phyloP scores from a whole-genome alignment of 768 basidiomycete species.

The Naganishia antarctica region DNA sequence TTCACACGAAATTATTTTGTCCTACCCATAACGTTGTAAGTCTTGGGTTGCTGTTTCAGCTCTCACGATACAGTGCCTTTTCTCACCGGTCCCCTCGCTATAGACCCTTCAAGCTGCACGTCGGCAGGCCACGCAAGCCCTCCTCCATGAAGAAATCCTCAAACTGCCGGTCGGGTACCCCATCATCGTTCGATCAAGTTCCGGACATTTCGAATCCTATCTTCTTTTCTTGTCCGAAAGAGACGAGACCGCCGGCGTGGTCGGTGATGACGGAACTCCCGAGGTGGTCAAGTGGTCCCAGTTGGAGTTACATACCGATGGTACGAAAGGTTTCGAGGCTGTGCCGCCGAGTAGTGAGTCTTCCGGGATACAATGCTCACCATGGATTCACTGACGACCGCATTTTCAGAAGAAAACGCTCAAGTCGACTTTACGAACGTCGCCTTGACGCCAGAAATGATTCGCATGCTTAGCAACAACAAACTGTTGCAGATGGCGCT shows the following conservation, averaged over 20 bases:
- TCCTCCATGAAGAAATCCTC: slow-evolving; percentile 53
- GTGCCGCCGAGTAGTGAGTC: not conserved
- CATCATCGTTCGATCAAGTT: slow-evolving; percentile 76
- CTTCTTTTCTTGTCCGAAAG: slow-evolving; percentile 68
- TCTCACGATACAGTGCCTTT: too few species aligned
- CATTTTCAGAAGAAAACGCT: not conserved
- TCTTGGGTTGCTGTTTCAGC: not conserved
- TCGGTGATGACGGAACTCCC: slow-evolving; percentile 55
- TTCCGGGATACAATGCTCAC: not conserved
- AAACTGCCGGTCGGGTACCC: slow-evolving; percentile 56
- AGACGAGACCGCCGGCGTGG: slow-evolving; percentile 66
- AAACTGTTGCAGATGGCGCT: slow-evolving; percentile 15
- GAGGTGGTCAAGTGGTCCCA: slow-evolving; percentile 19
- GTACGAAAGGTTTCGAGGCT: not conserved
- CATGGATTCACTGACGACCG: not conserved
- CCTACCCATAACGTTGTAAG: slow-evolving; percentile 6
- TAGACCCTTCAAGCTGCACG: slow-evolving; percentile 72
- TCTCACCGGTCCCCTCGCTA: too few species aligned
- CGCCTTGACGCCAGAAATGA: slow-evolving; percentile 23
- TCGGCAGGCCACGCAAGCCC: slow-evolving; percentile 68
- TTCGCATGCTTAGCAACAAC: slow-evolving; percentile 17
- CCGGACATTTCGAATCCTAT: slow-evolving; percentile 81
- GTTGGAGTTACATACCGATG: slow-evolving; percentile 2
- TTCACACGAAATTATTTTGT: slow-evolving; percentile 16
- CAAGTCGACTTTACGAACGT: slow-evolving; percentile 25